These are phyloP conservation scores for Botrytis cinerea DNA, from an alignment of 2,329 filamentous ascomycete species.

Conservation along the genomic window DNA sequence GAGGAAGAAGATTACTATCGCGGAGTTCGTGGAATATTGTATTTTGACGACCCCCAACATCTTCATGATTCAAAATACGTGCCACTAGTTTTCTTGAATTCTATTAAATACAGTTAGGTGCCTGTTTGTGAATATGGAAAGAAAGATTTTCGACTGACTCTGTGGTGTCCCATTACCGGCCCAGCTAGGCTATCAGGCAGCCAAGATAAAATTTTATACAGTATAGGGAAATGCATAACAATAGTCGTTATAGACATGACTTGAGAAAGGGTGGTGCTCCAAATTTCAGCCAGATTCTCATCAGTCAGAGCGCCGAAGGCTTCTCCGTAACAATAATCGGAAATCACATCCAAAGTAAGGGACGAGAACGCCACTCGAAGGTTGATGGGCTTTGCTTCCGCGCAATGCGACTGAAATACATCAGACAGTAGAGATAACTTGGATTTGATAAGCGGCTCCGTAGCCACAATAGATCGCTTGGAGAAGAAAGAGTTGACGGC, in stretches of 20 bases:
- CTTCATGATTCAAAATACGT: conserved; percentile 1
- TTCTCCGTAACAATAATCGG: conserved; percentile 37
- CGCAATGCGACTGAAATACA: conserved; percentile 24
- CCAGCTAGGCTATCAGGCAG: conserved; percentile 25
- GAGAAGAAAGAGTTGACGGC: conserved; percentile 35
- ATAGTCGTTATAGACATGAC: not conserved
- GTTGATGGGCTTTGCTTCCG: conserved; percentile 15
- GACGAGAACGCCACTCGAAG: conserved; percentile 22
- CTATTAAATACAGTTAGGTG: conserved; percentile 40
- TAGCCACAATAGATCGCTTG: conserved; percentile 26
- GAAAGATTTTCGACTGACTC: not conserved
- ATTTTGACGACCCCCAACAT: conserved; percentile 20
- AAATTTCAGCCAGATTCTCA: conserved; percentile 14
- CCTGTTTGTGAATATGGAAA: conserved; percentile 34
- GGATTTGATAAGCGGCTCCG: conserved; percentile 32
- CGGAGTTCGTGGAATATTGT: conserved; percentile 38
- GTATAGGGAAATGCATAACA: conserved; percentile 15
- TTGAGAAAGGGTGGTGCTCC: conserved; percentile 16
- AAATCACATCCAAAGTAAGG: conserved; percentile 34
- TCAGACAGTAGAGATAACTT: conserved; percentile 26
- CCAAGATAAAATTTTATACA: not conserved
- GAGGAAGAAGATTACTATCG: conserved; percentile 38
- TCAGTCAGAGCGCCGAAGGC: conserved; percentile 28
- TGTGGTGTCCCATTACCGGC: conserved; percentile 19
- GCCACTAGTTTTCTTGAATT: conserved; percentile 33